phyloP scores from a whole-genome alignment of 2,329 filamentous ascomycete genomes.

The Fusarium sp. region DNA sequence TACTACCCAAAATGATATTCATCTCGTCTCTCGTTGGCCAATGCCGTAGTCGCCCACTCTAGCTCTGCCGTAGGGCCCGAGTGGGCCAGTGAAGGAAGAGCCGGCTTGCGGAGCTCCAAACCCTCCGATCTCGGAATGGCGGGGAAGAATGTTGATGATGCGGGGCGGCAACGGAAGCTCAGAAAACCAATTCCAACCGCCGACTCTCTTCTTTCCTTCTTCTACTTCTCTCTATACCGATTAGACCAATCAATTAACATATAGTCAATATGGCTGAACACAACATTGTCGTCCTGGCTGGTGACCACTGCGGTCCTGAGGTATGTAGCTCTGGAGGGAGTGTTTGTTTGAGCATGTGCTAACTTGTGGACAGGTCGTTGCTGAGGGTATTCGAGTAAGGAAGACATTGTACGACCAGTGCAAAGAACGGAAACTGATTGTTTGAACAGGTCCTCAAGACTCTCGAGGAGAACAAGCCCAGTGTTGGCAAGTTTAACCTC shows the following conservation, averaged over 20 bases:
- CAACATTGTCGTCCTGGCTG: conserved; percentile 84
- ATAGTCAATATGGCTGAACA: conserved; percentile 68
- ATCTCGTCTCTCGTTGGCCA: conserved; percentile 36
- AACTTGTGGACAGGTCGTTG: conserved; percentile 68
- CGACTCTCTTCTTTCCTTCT: conserved; percentile 15
- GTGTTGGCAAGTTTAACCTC: conserved; percentile 83
- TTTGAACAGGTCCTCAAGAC: conserved; percentile 75
- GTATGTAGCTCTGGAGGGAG: conserved; percentile 57
- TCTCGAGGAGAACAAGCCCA: conserved; percentile 76
- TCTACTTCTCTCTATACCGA: background rate
- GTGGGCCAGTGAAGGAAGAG: conserved; percentile 35
- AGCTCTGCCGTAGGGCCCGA: conserved; percentile 30
- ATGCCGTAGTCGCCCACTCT: conserved; percentile 25
- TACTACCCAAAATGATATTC: conserved; percentile 38
- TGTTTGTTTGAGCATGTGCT: conserved; percentile 22
- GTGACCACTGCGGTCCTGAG: conserved; percentile 89
- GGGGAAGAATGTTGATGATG: conserved; percentile 43
- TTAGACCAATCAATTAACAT: background rate
- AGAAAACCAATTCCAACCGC: conserved; percentile 18
- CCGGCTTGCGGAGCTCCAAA: conserved; percentile 30
- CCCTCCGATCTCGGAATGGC: conserved; percentile 54
- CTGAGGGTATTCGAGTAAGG: conserved; percentile 84
- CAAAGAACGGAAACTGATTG: background rate
- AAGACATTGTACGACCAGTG: background rate
- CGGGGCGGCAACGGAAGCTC: conserved; percentile 37